These are phyloP conservation scores for Crithidia thermophila DNA, from an alignment of 208 protist species.

Conservation along the genomic window DNA sequence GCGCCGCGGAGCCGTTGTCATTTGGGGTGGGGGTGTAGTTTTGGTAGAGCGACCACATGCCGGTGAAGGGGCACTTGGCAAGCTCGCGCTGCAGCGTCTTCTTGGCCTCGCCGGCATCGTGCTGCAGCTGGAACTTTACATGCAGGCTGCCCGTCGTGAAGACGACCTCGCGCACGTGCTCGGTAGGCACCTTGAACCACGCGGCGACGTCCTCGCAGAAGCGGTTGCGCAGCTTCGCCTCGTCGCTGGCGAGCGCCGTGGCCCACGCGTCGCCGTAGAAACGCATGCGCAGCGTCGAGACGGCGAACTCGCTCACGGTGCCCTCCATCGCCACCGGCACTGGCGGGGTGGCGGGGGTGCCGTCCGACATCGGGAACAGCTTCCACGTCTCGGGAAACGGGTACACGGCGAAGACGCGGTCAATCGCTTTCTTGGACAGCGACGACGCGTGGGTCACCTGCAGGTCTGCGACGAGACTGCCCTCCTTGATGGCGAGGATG, in stretches of 20 bases:
- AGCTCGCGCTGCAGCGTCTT: conserved; percentile 20
- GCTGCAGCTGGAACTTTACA: conserved; percentile 28
- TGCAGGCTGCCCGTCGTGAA: conserved; percentile 26
- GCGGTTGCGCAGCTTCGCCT: conserved; percentile 34
- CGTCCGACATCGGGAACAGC: conserved; percentile 3
- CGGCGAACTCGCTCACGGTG: background rate
- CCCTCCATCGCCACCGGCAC: background rate
- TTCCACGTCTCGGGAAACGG: conserved; percentile 27
- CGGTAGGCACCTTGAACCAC: conserved; percentile 2
- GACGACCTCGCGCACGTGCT: conserved; percentile 15
- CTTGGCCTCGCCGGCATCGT: background rate
- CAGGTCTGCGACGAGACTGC: conserved; percentile 35
- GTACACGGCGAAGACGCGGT: conserved; percentile 16
- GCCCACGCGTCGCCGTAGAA: conserved; percentile 32
- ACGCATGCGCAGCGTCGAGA: conserved; percentile 8
- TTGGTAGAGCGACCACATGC: conserved; percentile 17
- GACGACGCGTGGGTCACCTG: conserved; percentile 28
- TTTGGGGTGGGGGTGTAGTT: background rate
- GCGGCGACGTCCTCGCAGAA: conserved; percentile 44
- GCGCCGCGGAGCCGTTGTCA: background rate
- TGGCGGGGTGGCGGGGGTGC: background rate
- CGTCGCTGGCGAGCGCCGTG: conserved; percentile 16
- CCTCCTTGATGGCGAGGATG: conserved; percentile 24
- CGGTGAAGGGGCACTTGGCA: conserved; percentile 16
- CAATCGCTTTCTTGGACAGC: conserved; percentile 14